phyloP scores from a whole-genome alignment of 768 basidiomycete species.

The Leccinum arenicola region DNA sequence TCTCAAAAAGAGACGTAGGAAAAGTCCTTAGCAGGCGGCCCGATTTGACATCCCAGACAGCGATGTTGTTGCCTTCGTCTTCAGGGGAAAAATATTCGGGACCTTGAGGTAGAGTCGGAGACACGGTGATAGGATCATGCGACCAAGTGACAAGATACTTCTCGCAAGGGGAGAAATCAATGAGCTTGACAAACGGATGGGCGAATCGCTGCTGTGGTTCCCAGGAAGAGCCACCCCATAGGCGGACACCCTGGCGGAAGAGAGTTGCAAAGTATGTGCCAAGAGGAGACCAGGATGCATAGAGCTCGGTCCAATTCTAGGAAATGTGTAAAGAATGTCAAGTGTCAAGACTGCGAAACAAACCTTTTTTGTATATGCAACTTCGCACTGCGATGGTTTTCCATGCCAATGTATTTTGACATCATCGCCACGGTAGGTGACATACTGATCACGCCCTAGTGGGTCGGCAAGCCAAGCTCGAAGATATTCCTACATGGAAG shows the following conservation, averaged over 20 bases:
- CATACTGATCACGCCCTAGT: slow-evolving; percentile 93
- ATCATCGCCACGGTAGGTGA: slow-evolving; percentile 89
- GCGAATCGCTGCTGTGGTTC: slow-evolving; percentile 87
- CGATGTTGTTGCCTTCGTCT: slow-evolving; percentile 95
- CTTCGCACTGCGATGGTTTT: slow-evolving; percentile 81
- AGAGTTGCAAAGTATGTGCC: slow-evolving; percentile 95
- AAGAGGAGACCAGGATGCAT: slow-evolving; percentile 94
- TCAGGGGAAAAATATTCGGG: slow-evolving; percentile 86
- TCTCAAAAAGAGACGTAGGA: slow-evolving; percentile 58
- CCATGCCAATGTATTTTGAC: slow-evolving; percentile 92
- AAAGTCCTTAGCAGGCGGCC: slow-evolving; percentile 92
- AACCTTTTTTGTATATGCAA: slow-evolving; percentile 73
- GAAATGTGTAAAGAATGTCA: slow-evolving; percentile 11
- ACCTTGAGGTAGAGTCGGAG: slow-evolving; percentile 76
- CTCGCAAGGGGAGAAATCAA: slow-evolving; percentile 98
- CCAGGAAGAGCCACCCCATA: slow-evolving; percentile 95
- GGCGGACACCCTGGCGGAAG: slow-evolving; percentile 90
- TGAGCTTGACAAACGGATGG: slow-evolving; percentile 90
- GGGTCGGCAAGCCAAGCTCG: slow-evolving; percentile 92
- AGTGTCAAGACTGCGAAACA: slow-evolving; percentile 24
- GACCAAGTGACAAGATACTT: slow-evolving; percentile 98
- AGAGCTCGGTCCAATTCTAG: slow-evolving; percentile 95
- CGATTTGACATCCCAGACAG: slow-evolving; percentile 98
- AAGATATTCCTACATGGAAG: slow-evolving; percentile 74
- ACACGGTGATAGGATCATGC: slow-evolving; percentile 85